These are phyloP conservation scores for Quercus robur DNA, from an alignment of 306 rosid genomes.

Conservation along the genomic window DNA sequence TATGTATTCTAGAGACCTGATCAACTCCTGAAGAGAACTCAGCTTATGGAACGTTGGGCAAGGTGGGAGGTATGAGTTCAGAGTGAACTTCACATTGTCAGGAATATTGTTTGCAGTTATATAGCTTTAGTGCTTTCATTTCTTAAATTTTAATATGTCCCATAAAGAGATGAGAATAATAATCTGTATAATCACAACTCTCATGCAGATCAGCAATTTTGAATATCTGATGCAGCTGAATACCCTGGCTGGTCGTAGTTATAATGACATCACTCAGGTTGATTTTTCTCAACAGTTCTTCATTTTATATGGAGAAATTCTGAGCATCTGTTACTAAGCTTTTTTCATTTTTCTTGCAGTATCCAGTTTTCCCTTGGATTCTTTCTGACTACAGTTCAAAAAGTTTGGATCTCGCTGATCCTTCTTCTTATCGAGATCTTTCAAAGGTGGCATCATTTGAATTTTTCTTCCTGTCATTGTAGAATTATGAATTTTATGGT, in stretches of 20 bases:
- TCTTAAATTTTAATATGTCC: neutral
- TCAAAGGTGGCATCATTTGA: slow-evolving; percentile 64
- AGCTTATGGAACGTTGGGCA: slow-evolving; percentile 99
- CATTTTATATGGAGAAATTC: slow-evolving; percentile 18
- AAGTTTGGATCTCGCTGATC: slow-evolving; percentile 78
- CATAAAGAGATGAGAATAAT: slow-evolving; percentile 9
- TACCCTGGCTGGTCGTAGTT: slow-evolving; percentile 97
- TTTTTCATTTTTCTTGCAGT: slow-evolving; percentile 50
- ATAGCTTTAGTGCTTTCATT: neutral
- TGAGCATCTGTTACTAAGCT: slow-evolving; percentile 21
- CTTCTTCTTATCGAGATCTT: slow-evolving; percentile 88
- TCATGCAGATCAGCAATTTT: slow-evolving; percentile 96
- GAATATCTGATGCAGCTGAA: slow-evolving; percentile 98
- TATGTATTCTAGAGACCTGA: slow-evolving; percentile 75
- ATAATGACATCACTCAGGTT: slow-evolving; percentile 98
- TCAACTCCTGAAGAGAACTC: slow-evolving; percentile 88
- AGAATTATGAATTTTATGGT: slow-evolving; percentile 10
- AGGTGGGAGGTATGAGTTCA: slow-evolving; percentile 89
- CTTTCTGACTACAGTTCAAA: slow-evolving; percentile 89
- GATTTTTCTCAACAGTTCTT: slow-evolving; percentile 24
- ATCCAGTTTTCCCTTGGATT: slow-evolving; percentile 99
- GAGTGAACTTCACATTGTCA: neutral
- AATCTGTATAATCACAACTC: slow-evolving; percentile 13
- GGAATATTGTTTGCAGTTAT: neutral
- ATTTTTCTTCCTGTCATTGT: slow-evolving; percentile 21